A percentile compares a stretch with the other conserved stretches of the same genome.
These are phyloP conservation scores for Cairneyella variabilis DNA, from an alignment of 495 filamentous ascomycete genomes.

Conservation along the genomic window DNA sequence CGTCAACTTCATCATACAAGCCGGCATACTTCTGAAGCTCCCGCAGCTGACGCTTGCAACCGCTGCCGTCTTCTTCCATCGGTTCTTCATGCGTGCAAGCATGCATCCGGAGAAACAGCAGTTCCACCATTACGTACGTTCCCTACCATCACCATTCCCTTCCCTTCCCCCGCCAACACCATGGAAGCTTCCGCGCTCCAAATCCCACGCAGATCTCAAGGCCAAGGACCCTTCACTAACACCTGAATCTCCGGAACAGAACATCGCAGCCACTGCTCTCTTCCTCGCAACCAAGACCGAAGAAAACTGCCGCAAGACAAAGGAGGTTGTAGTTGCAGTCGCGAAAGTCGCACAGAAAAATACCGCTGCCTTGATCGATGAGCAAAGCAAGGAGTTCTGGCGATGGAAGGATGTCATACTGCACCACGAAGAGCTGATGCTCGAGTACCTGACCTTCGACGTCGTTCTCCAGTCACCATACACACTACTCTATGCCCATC, in stretches of 20 bases:
- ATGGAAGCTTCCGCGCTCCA: slow-evolving; percentile 18
- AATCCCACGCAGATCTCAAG: slow-evolving; percentile 7
- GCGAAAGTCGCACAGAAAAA: slow-evolving; percentile 95
- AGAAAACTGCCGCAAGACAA: slow-evolving; percentile 90
- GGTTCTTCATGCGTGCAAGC: slow-evolving; percentile 86
- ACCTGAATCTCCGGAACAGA: slow-evolving; percentile 34
- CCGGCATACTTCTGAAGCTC: slow-evolving; percentile 87
- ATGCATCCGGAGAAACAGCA: slow-evolving; percentile 67
- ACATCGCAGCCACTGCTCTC: slow-evolving; percentile 80
- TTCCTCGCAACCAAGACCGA: slow-evolving; percentile 97
- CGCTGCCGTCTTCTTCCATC: slow-evolving; percentile 89
- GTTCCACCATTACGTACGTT: slow-evolving; percentile 78
- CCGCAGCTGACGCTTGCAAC: slow-evolving; percentile 89
- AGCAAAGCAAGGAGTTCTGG: slow-evolving; percentile 97
- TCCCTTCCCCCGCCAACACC: neutral
- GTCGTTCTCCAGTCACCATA: slow-evolving; percentile 83
- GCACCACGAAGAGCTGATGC: slow-evolving; percentile 81
- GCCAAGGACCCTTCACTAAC: slow-evolving; percentile 9
- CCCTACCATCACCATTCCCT: neutral
- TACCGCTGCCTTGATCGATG: slow-evolving; percentile 77
- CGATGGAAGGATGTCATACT: slow-evolving; percentile 91
- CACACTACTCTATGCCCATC: slow-evolving; percentile 71
- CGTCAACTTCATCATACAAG: slow-evolving; percentile 92
- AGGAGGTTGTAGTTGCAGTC: slow-evolving; percentile 86
- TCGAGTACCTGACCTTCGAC: slow-evolving; percentile 93